Conservation (phyloP, 192 early-diverging fungal species). For the Podila horticola region DNA sequence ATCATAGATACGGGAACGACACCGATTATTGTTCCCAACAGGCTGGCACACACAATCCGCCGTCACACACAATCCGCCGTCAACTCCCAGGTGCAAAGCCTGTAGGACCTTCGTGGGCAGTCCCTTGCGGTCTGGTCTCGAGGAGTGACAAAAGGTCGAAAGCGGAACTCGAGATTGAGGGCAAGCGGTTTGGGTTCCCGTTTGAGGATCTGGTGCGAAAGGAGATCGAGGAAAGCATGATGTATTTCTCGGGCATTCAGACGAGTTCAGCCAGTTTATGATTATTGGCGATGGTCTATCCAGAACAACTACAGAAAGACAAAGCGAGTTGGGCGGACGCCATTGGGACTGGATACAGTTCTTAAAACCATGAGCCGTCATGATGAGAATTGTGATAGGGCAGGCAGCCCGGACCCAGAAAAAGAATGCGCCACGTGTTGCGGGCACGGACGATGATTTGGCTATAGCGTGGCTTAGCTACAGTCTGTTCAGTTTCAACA, state of each 20-base stretch:
- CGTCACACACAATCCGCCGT: constrained; percentile 2
- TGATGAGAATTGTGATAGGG: not conserved
- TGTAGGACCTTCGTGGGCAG: constrained; percentile 9
- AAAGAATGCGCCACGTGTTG: too few species aligned
- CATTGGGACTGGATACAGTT: constrained; percentile 13
- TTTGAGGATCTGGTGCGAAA: constrained; percentile 39
- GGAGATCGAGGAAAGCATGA: not conserved
- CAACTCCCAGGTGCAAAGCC: constrained; percentile 5
- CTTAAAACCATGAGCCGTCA: not conserved
- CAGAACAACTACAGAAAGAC: constrained; percentile 72
- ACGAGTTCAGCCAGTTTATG: constrained; percentile 18
- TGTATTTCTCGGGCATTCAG: constrained; percentile 43
- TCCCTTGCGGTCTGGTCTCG: constrained; percentile 13
- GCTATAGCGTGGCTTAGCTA: not conserved
- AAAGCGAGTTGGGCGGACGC: constrained; percentile 70
- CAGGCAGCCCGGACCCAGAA: too few species aligned
- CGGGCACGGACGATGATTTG: not conserved
- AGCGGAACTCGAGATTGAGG: constrained; percentile 23
- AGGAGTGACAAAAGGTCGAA: not conserved
- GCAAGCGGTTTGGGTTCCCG: constrained; percentile 22
- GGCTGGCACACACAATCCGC: constrained; percentile 8
- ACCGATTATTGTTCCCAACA: constrained; percentile 40
- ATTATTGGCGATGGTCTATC: constrained; percentile 77
- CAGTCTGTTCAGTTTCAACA: not conserved
- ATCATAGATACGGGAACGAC: constrained; percentile 61